Base-by-base conservation (phyloP, 1,284 basidiomycete genomes). In the Omphalotus olearius region DNA sequence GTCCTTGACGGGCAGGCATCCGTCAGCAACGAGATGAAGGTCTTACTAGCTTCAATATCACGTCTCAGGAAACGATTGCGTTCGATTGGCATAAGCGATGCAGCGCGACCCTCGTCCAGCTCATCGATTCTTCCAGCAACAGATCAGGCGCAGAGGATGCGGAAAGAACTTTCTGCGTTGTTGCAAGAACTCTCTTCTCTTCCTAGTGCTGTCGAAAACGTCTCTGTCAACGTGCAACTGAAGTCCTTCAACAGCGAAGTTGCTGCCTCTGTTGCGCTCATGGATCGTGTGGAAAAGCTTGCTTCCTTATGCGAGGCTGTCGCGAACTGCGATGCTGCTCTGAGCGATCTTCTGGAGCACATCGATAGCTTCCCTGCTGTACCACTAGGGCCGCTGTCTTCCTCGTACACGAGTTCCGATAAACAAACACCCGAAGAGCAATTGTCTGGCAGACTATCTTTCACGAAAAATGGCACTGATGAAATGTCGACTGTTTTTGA, bases 331-430 rank as follows among this genome's bases (percentile, higher is more conserved):
- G 91, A 93, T 62, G 69, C 74, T n/a, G 79, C 82, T 16, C 71
- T 92, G 37, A 93, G 90, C 60, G 87, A 91, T 61, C 72, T 92
- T 6, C 68, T 93, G 46, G 87, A 91, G 60, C 87, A 91, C 59
- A 76, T 91, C 51, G 90, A 93, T 64, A 85, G 82, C 59, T 88
- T 81, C 60, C 85, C 87, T 11, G 72, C 76, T 14, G 61, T 72
- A 20, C 83, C 86, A 4, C 58, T 71, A 30, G 75, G 76, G n/a
- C 63, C 72, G 6, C 64, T 84, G 26, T 72, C 76, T 2, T 80
- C 82, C 6, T 66, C 75, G 6, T 72, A 79, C 74, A 47, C 64
- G 66, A 45, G 64, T 61, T 50, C 68, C 60, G 33, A 59, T 66
- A 51, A 63, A 35, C 54, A 60, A 10, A 64, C 78, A 9, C 79